These are phyloP conservation scores for Boletellus emodensis DNA, from an alignment of 768 basidiomycete genomes.

Conservation along the genomic window DNA sequence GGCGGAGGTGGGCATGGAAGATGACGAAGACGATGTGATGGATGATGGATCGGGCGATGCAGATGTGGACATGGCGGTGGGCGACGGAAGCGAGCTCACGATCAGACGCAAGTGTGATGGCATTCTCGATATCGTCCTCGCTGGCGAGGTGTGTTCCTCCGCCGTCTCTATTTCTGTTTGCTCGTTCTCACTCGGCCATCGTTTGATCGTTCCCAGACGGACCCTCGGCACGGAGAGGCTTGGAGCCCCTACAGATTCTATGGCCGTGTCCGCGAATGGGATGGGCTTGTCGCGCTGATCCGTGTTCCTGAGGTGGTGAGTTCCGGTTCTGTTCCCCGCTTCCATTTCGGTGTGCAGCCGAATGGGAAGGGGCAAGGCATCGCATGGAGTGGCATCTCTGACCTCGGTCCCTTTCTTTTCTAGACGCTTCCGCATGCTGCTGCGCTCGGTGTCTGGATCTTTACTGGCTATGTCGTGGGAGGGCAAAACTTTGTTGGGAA, in stretches of 20 bases:
- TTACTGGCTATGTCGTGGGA: slow-evolving; percentile 69
- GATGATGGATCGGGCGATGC: slow-evolving; percentile 25
- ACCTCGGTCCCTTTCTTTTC: neutral
- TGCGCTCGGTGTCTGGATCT: slow-evolving; percentile 37
- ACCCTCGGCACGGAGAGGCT: slow-evolving; percentile 42
- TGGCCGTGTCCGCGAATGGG: slow-evolving; percentile 56
- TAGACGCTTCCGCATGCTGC: slow-evolving; percentile 5
- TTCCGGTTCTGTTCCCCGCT: neutral
- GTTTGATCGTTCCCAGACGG: slow-evolving; percentile 37
- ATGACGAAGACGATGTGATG: slow-evolving; percentile 27
- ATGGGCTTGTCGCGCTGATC: slow-evolving; percentile 54
- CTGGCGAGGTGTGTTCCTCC: slow-evolving; percentile 46
- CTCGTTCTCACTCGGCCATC: neutral
- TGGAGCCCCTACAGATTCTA: slow-evolving; percentile 47
- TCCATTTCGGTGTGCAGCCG: neutral
- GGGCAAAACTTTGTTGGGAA: slow-evolving; percentile 66
- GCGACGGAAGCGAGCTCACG: slow-evolving; percentile 20
- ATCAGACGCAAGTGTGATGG: slow-evolving; percentile 44
- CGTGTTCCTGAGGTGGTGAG: slow-evolving; percentile 30
- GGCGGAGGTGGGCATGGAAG: slow-evolving; percentile 12
- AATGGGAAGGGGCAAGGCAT: neutral
- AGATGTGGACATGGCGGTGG: slow-evolving; percentile 24
- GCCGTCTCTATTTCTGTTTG: neutral
- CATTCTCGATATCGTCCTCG: slow-evolving; percentile 56
- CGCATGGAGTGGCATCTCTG: neutral